phyloP scores from a whole-genome alignment of 106 monocot species.

The Posidonia australis region DNA sequence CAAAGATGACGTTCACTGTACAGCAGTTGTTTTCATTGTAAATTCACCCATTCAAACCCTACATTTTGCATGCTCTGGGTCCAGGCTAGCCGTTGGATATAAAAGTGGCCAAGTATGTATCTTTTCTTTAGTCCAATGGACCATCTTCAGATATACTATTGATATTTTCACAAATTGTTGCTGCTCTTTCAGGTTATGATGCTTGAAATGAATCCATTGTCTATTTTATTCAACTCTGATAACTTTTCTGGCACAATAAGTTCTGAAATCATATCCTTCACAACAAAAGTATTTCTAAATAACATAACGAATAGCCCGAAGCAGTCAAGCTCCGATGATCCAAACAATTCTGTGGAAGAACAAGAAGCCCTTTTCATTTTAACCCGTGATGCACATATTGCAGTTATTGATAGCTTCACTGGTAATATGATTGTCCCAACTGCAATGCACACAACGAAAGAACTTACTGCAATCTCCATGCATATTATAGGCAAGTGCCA shows the following conservation, averaged over 20 bases:
- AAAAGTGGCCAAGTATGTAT: slow-evolving; percentile 72
- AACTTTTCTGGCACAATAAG: slow-evolving; percentile 31
- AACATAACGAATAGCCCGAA: slow-evolving; percentile 14
- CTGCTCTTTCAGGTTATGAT: slow-evolving; percentile 48
- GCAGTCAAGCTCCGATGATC: slow-evolving; percentile 9
- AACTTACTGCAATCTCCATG: slow-evolving; percentile 68
- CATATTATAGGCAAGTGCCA: slow-evolving; percentile 85
- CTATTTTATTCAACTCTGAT: slow-evolving; percentile 42
- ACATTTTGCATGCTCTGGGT: slow-evolving; percentile 41
- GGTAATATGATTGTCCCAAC: slow-evolving; percentile 39
- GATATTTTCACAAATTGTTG: background rate
- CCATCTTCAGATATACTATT: background rate
- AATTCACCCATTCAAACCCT: slow-evolving; percentile 45
- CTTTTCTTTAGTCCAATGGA: background rate
- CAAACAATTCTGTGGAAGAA: slow-evolving; percentile 15
- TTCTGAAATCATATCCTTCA: slow-evolving; percentile 53
- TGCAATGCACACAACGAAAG: slow-evolving; percentile 32
- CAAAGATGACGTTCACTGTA: slow-evolving; percentile 21
- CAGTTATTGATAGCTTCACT: slow-evolving; percentile 39
- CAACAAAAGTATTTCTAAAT: slow-evolving; percentile 19
- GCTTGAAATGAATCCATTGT: slow-evolving; percentile 47
- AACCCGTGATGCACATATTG: slow-evolving; percentile 51
- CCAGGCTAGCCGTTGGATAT: slow-evolving; percentile 58
- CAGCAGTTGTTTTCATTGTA: slow-evolving; percentile 38
- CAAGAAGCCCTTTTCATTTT: slow-evolving; percentile 41